Evolutionary conservation across 2,329 filamentous ascomycete species (phyloP), one percentile per base, ranked within the genome.

Genomic region (Didymella pomorum): DNA sequence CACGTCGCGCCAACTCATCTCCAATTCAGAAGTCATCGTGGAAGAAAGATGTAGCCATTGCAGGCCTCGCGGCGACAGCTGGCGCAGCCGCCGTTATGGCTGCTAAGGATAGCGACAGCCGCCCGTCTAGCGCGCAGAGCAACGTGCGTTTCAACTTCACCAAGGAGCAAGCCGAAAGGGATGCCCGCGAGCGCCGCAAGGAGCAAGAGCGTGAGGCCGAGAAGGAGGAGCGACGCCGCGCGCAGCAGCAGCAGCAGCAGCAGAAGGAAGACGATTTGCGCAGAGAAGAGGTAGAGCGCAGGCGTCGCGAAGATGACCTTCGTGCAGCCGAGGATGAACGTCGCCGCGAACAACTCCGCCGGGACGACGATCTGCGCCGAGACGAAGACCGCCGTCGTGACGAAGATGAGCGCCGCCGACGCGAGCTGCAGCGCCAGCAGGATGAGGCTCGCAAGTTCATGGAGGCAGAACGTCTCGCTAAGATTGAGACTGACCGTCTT

Each of bases 91-190:
- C 77, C 11, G 60, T 78, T 16, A 75, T 75, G 44, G 68, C 68
- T 20, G 64, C 69, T 25, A 70, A 71, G 60, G 46, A 58, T 21
- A 49, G 54, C 25, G 67, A 69, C 37, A 52, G 56, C 16, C 69
- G 68, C 9, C 66, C 65, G 2, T 56, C 67, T 11, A 72, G 69
- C 53, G 71, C 71, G 21, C 69, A 77, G 16, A 78, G 78, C 9
- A 82, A 79, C 58, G 86, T 88, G 8, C 81, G 83, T 52, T 87
- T 87, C 62, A 80, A 83, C 35, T 68, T 87, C 48, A 86, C 84
- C 0, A 78, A 86, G 45, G 84, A 86, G 67, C 84, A 87, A 71
- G 78, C 76, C 33, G 78, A 81, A 28, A 82, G 81, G 52, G 83
- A 84, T 52, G 68, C 74, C 28, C 75, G 74, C 28, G 75, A 78